phyloP scores from a whole-genome alignment of 1,284 basidiomycete genomes.

The Trametes versicolor region DNA sequence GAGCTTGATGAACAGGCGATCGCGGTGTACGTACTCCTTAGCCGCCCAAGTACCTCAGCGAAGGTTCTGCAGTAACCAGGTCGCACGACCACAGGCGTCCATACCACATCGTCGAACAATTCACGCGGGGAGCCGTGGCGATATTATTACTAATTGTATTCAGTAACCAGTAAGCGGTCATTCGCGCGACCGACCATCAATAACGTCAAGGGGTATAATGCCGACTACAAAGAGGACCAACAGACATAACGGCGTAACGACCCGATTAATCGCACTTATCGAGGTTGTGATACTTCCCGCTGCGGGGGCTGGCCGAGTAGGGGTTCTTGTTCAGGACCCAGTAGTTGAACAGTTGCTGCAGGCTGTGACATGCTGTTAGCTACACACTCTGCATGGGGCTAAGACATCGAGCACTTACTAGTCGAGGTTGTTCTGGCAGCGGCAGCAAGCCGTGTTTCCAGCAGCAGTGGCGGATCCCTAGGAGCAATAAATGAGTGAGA shows the following conservation, averaged over 20 bases:
- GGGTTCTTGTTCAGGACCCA: constrained; percentile 77
- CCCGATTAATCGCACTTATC: constrained; percentile 51
- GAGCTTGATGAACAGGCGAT: background rate
- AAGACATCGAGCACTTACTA: constrained; percentile 60
- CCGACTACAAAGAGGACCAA: background rate
- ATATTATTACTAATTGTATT: background rate
- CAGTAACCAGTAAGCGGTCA: background rate
- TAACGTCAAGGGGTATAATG: constrained; percentile 4
- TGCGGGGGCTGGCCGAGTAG: constrained; percentile 52
- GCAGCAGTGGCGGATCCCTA: constrained; percentile 70
- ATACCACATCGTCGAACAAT: background rate
- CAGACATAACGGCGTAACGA: background rate
- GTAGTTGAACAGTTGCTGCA: constrained; percentile 83
- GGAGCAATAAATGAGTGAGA: background rate
- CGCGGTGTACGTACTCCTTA: background rate
- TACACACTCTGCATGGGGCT: background rate
- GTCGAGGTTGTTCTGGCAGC: constrained; percentile 82
- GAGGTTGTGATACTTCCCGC: constrained; percentile 80
- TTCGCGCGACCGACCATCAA: background rate
- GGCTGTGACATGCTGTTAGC: constrained; percentile 55
- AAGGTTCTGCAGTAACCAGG: background rate
- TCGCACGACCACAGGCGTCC: background rate
- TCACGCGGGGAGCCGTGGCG: background rate
- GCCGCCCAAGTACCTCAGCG: background rate
- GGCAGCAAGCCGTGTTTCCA: constrained; percentile 63